Conservation (phyloP, 129 eudicot genomes). For the Lactuca sativa region DNA sequence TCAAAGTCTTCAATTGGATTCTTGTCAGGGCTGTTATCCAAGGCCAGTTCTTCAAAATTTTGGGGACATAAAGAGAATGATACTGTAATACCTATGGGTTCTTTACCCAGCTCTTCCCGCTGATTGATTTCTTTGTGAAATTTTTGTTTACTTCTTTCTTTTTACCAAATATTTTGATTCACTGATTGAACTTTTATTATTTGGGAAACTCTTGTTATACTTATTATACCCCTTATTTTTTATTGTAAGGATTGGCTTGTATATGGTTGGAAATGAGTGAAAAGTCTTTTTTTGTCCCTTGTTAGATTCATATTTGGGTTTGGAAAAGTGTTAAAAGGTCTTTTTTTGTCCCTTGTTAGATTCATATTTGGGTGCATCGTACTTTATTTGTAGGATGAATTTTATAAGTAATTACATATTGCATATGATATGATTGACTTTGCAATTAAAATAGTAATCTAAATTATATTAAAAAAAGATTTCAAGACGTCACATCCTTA, state of each 20-base stretch:
- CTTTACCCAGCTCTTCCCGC: conserved; percentile 63
- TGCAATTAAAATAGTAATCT: background rate
- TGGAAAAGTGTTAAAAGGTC: background rate
- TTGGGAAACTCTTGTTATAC: conserved; percentile 3
- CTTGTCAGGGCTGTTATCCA: conserved; percentile 59
- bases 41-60: conserved; percentile 46
- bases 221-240: conserved; percentile 2
- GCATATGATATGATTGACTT: background rate
- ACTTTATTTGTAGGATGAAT: too few species aligned
- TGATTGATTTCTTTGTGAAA: conserved; percentile 36
- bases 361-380: background rate
- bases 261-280: conserved; percentile 17
- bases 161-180: background rate
- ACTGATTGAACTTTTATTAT: conserved; percentile 2
- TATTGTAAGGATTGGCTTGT: conserved; percentile 30
- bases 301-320: background rate
- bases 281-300: background rate
- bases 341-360: background rate
- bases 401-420: too few species aligned
- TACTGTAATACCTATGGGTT: conserved; percentile 73
- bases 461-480: too few species aligned
- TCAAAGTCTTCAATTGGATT: conserved; percentile 41
- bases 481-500: too few species aligned
- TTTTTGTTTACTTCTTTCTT: background rate
- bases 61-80: conserved; percentile 32